Base-by-base conservation (phyloP, 108 stramenopile genomes). In the Discostella stelligeroides region DNA sequence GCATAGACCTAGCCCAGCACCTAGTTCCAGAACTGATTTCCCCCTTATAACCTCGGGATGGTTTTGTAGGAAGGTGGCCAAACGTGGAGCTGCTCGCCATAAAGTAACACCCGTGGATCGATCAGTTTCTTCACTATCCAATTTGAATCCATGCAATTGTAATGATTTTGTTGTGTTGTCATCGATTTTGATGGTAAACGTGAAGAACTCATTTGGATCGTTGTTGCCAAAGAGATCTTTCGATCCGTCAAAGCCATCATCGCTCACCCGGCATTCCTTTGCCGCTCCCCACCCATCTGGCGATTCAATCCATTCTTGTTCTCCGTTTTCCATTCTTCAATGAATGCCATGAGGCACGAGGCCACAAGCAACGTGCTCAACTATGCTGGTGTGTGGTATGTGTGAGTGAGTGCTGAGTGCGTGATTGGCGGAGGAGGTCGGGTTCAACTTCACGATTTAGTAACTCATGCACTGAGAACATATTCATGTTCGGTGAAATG, bases 1-100 rank as follows among this genome's bases (percentile, higher is more conserved):
- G 62, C 79, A 80, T 17, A 85, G 43, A 15, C 86, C 86, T 0
- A 77, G 55, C 8, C 86, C 86, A 8, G 86, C 82, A 18, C 86
- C 86, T 20, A 88, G 53, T 64, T 87, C 82, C 12, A 82, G 63
- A 21, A 84, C 75, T 18, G 42, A 42, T 45, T 82, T 79, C 23
- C 60, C 38, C 39, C 63, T 46, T 7, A 79, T 30, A 21, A 71
- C 20, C 27, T 80, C 45, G 20, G 63, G 67, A 55, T 84, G 63
- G 9, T 79, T 37, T 12, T 55, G 41, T 12, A 86, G 68, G 57
- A 70, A 82, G 13, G 40, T 38, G 10, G 72, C 62, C 57, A 86
- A 24, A 11, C 84, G 42, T 53, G 84, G 70, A 12, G 82, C 27
- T 11, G 76, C 79, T 25, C 42, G 47, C 86, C 86, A 87, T 7